Conservation (phyloP, 2,329 filamentous ascomycete species). For the Lasiodiplodia citricola region DNA sequence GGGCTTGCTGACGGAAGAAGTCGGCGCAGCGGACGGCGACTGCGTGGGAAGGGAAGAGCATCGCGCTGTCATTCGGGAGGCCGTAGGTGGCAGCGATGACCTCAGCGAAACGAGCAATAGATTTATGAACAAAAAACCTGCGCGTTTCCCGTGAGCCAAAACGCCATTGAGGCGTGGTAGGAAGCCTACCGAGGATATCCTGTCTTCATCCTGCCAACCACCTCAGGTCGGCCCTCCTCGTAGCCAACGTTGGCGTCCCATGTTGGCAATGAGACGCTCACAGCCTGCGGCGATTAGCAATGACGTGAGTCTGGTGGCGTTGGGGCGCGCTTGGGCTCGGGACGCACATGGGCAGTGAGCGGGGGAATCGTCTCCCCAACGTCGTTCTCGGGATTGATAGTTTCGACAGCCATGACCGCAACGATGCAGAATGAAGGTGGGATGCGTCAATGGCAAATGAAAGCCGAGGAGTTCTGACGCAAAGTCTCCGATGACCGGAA, state of each 20-base stretch:
- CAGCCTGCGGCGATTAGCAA: slow-evolving; percentile 65
- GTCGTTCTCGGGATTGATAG: slow-evolving; percentile 38
- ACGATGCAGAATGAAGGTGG: slow-evolving; percentile 8
- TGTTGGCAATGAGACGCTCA: slow-evolving; percentile 93
- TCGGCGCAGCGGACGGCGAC: slow-evolving; percentile 74
- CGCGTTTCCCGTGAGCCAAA: background rate
- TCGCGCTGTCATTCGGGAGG: slow-evolving; percentile 67
- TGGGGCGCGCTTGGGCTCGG: slow-evolving; percentile 6
- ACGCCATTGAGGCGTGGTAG: background rate
- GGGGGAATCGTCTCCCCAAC: slow-evolving; percentile 47
- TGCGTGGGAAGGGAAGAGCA: slow-evolving; percentile 78
- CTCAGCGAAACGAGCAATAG: slow-evolving; percentile 73
- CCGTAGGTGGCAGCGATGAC: slow-evolving; percentile 71
- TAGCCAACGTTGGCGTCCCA: slow-evolving; percentile 92
- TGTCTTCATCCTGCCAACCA: slow-evolving; percentile 82
- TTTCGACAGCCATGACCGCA: slow-evolving; percentile 34
- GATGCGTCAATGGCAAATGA: slow-evolving; percentile 8
- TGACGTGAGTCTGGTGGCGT: background rate
- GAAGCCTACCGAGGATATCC: slow-evolving; percentile 79
- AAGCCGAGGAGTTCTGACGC: slow-evolving; percentile 20
- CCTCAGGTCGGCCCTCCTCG: slow-evolving; percentile 88
- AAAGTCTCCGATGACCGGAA: slow-evolving; percentile 25
- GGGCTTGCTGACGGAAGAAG: slow-evolving; percentile 70
- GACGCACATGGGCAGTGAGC: slow-evolving; percentile 47
- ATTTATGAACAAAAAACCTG: slow-evolving; percentile 90